phyloP scores from a whole-genome alignment of 176 grass and related monocot genomes.

The Oryza glumipatula region DNA sequence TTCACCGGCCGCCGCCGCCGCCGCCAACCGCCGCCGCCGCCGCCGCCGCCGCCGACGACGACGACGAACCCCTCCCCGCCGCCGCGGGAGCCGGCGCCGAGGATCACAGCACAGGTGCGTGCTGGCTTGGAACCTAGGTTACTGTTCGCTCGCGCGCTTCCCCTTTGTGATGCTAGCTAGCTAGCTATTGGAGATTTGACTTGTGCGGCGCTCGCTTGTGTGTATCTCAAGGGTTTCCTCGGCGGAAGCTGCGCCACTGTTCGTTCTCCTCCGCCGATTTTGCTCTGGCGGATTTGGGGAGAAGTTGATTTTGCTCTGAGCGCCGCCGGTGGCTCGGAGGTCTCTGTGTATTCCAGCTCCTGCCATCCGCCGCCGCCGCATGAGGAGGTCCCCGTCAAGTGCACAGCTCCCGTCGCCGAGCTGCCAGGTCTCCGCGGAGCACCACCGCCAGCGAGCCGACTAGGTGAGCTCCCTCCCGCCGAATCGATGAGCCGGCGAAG shows the following conservation, averaged over 20 bases:
- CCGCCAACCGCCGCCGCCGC: constrained; percentile 25
- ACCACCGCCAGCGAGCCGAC: neutral
- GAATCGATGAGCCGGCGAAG: neutral
- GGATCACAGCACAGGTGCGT: neutral
- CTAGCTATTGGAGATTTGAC: constrained; percentile 3
- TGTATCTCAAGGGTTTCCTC: neutral
- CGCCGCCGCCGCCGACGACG: constrained; percentile 33
- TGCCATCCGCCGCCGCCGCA: neutral
- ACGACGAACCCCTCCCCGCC: neutral
- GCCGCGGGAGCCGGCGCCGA: neutral
- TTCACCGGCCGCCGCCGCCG: neutral
- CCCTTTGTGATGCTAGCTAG: neutral
- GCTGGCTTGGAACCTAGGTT: neutral
- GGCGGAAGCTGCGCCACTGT: neutral
- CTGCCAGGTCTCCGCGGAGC: neutral
- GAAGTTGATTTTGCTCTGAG: neutral
- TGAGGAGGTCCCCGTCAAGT: neutral
- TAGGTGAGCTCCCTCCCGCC: neutral
- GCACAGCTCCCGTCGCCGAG: neutral
- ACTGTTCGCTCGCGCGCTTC: neutral
- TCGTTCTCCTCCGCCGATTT: neutral
- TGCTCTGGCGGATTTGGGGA: neutral
- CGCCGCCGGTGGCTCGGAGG: neutral
- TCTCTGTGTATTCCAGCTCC: too few relatives aligned
- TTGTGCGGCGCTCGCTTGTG: neutral